Evolutionary conservation across 805 yeast species (phyloP).

Genomic region (Ogataea neopini): DNA sequence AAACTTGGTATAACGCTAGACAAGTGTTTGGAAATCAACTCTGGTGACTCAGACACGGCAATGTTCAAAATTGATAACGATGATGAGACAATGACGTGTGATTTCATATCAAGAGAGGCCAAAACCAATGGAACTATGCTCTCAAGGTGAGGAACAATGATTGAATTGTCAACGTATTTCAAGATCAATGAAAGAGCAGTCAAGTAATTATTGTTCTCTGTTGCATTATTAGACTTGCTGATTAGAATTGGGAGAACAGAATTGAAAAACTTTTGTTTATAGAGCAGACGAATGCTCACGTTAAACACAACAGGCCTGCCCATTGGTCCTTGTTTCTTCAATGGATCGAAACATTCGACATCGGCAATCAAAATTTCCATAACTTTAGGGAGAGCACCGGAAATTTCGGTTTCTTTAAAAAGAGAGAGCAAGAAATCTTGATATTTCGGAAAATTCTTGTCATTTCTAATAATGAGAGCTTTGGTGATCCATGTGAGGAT

Average conservation of each 20-base stretch:
- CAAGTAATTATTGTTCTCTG: constrained; percentile 48
- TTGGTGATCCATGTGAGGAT: constrained; percentile 68
- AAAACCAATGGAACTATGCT: constrained; percentile 70
- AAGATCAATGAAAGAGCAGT: constrained; percentile 68
- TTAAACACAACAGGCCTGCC: constrained; percentile 41
- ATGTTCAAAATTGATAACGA: constrained; percentile 28
- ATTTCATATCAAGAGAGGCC: constrained; percentile 48
- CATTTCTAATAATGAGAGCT: constrained; percentile 63
- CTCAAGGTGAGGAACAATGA: constrained; percentile 64
- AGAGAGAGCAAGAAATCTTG: constrained; percentile 38
- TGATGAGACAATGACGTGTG: constrained; percentile 26
- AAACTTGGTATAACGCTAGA: constrained; percentile 58
- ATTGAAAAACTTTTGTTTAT: constrained; percentile 79
- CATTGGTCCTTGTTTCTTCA: constrained; percentile 32
- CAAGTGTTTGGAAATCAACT: constrained; percentile 53
- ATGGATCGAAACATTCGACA: constrained; percentile 55
- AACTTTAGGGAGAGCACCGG: constrained; percentile 49
- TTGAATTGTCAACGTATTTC: constrained; percentile 60
- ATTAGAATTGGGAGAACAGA: constrained; percentile 58
- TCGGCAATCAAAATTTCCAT: constrained; percentile 71
- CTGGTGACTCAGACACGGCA: constrained; percentile 54
- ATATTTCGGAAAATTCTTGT: constrained; percentile 37
- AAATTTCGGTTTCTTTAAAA: constrained; percentile 36
- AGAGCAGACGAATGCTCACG: constrained; percentile 63
- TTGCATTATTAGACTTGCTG: constrained; percentile 39